phyloP scores from a whole-genome alignment of 2,329 filamentous ascomycete species.

The Cordyceps cicadae region DNA sequence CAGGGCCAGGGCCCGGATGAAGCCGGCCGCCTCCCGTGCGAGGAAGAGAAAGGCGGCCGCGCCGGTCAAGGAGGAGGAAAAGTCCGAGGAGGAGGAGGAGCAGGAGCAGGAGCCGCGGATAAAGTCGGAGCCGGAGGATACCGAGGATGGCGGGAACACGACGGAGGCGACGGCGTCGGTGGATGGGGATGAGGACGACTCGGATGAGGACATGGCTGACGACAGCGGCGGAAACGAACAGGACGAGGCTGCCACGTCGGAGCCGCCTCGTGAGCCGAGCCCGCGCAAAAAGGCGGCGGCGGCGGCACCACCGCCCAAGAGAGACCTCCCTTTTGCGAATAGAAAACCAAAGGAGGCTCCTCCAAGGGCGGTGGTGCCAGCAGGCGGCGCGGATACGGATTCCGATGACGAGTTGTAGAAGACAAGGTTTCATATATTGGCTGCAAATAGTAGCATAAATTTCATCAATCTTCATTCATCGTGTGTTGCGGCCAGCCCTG shows the following conservation, averaged over 20 bases:
- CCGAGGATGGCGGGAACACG: conserved; percentile 32
- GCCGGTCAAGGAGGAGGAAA: conserved; percentile 34
- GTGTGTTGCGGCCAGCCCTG: neutral
- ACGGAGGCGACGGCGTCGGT: conserved; percentile 34
- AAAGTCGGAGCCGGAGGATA: conserved; percentile 29
- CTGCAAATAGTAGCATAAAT: neutral
- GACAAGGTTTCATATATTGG: neutral
- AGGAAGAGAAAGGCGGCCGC: conserved; percentile 43
- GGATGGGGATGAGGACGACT: conserved; percentile 30
- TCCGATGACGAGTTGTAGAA: conserved; percentile 46
- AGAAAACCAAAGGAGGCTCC: conserved; percentile 24
- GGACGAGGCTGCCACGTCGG: neutral
- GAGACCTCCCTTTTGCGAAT: conserved; percentile 37
- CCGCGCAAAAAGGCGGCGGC: conserved; percentile 14
- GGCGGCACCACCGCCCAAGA: conserved; percentile 27
- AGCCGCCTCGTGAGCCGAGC: neutral
- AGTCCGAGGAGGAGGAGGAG: conserved; percentile 24
- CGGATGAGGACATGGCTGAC: conserved; percentile 29
- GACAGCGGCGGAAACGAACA: conserved; percentile 12
- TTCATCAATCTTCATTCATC: neutral
- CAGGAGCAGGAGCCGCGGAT: conserved; percentile 42
- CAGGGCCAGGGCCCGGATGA: conserved; percentile 16
- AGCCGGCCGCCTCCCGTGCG: conserved; percentile 30
- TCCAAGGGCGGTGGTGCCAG: conserved; percentile 17
- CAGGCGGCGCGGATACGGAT: conserved; percentile 34